Conservation (phyloP, 306 rosid genomes). For the Castanospermum australe region DNA sequence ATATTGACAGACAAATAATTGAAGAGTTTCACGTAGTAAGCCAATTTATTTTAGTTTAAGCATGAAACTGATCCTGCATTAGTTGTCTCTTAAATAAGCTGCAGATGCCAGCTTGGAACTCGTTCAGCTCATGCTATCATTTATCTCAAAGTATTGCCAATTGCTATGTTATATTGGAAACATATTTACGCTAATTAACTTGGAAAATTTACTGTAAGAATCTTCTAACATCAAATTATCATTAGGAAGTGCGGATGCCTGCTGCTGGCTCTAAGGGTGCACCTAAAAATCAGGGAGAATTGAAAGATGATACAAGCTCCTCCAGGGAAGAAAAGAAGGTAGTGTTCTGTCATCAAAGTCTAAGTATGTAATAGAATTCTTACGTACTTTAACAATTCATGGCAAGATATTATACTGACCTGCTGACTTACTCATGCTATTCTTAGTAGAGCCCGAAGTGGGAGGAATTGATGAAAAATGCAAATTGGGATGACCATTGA, state of each 20-base stretch:
- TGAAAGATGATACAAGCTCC: conserved; percentile 81
- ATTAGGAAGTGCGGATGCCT: conserved; percentile 94
- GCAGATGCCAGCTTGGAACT: not conserved
- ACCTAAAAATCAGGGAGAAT: conserved; percentile 70
- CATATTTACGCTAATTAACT: not conserved
- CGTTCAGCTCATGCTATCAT: not conserved
- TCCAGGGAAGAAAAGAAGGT: conserved; percentile 88
- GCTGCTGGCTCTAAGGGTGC: conserved; percentile 86
- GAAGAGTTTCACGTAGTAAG: not conserved
- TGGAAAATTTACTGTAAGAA: not conserved
- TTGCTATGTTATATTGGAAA: not conserved
- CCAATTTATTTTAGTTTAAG: not conserved
- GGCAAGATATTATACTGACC: not conserved
- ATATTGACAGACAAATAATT: not conserved
- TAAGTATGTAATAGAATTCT: not conserved
- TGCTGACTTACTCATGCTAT: not conserved
- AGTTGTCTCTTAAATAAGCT: not conserved
- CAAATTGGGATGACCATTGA: not conserved
- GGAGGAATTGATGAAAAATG: not conserved
- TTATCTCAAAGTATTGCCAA: not conserved
- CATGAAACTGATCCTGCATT: not conserved
- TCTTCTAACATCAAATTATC: conserved; percentile 25
- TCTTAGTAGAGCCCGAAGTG: not conserved
- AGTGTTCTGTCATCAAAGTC: not conserved
- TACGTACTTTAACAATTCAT: not conserved